A percentile compares a stretch with the other conserved stretches of the same genome.
Evolutionary conservation across 2,329 filamentous ascomycete species (phyloP).

Genomic region (Clonostachys rosea): DNA sequence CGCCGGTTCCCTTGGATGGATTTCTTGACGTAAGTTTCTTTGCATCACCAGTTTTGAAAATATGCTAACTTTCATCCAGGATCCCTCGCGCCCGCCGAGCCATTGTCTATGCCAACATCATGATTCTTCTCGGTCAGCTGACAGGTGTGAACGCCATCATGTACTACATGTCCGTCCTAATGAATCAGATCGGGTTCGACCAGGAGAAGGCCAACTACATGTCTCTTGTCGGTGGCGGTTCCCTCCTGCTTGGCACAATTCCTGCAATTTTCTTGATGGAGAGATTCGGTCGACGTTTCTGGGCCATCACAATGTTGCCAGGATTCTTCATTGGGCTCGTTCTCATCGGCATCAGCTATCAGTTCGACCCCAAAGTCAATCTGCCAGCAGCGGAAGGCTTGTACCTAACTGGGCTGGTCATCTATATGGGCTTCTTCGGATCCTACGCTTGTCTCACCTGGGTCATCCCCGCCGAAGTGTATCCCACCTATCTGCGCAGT

Average conservation of each 20-base stretch:
- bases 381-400: constrained; percentile 47
- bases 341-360: constrained; percentile 35
- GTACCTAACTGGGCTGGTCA: constrained; percentile 62
- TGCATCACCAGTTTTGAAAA: too few relatives aligned
- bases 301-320: constrained; percentile 68
- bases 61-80: constrained; percentile 5
- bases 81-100: constrained; percentile 62
- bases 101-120: constrained; percentile 63
- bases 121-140: constrained; percentile 66
- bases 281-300: constrained; percentile 67
- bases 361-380: constrained; percentile 36
- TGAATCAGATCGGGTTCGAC: constrained; percentile 64
- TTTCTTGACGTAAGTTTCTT: constrained; percentile 52
- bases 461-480: constrained; percentile 65
- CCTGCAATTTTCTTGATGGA: constrained; percentile 70
- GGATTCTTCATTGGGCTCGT: constrained; percentile 68
- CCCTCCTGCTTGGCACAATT: constrained; percentile 63
- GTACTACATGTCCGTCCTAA: constrained; percentile 68
- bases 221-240: constrained; percentile 67
- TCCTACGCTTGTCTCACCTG: constrained; percentile 61
- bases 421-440: constrained; percentile 67
- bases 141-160: constrained; percentile 67
- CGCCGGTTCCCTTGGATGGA: constrained; percentile 66
- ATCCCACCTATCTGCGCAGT: constrained; percentile 66
- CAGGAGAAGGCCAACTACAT: constrained; percentile 63